Percentiles rank a stretch among this genome's conserved stretches.
Evolutionary conservation across 2,329 filamentous ascomycete species (phyloP).

Genomic region (Monilinia vaccinii-corymbosi): DNA sequence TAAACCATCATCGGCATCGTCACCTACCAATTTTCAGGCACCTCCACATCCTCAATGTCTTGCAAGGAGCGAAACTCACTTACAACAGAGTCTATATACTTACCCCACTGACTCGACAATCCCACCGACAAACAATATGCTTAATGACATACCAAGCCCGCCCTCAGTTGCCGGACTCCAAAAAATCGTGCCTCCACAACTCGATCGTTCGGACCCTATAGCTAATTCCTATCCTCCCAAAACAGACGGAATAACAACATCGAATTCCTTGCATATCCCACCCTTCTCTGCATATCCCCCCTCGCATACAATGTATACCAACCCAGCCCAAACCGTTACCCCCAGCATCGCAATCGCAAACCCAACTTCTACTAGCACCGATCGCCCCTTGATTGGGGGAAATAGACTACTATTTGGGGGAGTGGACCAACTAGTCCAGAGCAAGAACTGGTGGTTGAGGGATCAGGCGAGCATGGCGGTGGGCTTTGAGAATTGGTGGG

Average conservation of each 20-base stretch:
- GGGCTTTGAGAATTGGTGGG: slow-evolving; percentile 54
- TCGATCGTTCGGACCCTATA: background rate
- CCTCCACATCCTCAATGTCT: slow-evolving; percentile 8
- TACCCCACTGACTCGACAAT: slow-evolving; percentile 13
- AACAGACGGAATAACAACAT: background rate
- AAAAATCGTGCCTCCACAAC: background rate
- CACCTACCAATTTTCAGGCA: slow-evolving; percentile 15
- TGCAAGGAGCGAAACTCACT: slow-evolving; percentile 17
- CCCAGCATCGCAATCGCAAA: background rate
- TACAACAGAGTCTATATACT: slow-evolving; percentile 25
- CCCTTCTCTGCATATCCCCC: background rate
- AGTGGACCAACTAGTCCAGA: slow-evolving; percentile 52
- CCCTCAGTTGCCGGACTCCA: background rate
- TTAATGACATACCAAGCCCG: background rate
- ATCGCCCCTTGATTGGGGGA: background rate
- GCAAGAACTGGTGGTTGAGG: slow-evolving; percentile 55
- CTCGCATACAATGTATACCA: background rate
- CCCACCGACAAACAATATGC: background rate
- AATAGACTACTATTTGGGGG: slow-evolving; percentile 45
- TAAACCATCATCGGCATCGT: slow-evolving; percentile 18
- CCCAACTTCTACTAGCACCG: background rate
- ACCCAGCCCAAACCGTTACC: background rate
- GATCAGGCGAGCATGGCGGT: slow-evolving; percentile 52
- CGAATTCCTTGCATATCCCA: background rate
- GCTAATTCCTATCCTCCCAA: background rate